Percentiles rank a stretch among this genome's conserved stretches.
phyloP scores from a whole-genome alignment of 306 rosid species.

The Morella rubra region DNA sequence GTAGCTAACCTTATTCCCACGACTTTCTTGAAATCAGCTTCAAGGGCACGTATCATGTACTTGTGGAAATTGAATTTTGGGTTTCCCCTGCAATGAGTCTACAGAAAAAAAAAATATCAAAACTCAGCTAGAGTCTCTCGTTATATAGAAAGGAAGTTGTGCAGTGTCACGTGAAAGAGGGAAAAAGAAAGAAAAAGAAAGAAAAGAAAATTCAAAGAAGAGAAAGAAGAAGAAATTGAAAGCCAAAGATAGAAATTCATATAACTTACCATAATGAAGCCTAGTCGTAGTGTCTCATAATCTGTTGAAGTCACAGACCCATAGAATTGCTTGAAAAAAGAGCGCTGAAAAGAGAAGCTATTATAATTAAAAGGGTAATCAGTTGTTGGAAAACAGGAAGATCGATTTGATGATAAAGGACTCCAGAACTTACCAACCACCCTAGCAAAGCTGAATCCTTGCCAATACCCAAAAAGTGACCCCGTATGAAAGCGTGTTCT shows the following conservation, averaged over 20 bases:
- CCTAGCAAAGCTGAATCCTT: constrained; percentile 26
- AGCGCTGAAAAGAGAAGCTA: constrained; percentile 18
- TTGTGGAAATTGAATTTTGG: constrained; percentile 38
- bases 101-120: neutral
- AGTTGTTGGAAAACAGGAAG: neutral
- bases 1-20: constrained; percentile 37
- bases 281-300: constrained; percentile 33
- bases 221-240: no score
- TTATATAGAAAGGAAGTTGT: no score
- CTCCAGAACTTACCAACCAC: constrained; percentile 33
- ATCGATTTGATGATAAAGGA: neutral
- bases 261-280: constrained; percentile 33
- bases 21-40: constrained; percentile 38
- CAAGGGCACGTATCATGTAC: constrained; percentile 40
- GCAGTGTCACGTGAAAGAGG: neutral
- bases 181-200: no score
- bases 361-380: neutral
- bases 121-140: neutral
- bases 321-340: constrained; percentile 38
- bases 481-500: constrained; percentile 31
- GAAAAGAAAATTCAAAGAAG: no score
- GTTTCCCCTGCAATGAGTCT: constrained; percentile 37
- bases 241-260: neutral
- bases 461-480: constrained; percentile 33
- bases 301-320: constrained; percentile 40